Conservation (phyloP, 1,284 basidiomycete species). For the Paramarasmius palmivorus region DNA sequence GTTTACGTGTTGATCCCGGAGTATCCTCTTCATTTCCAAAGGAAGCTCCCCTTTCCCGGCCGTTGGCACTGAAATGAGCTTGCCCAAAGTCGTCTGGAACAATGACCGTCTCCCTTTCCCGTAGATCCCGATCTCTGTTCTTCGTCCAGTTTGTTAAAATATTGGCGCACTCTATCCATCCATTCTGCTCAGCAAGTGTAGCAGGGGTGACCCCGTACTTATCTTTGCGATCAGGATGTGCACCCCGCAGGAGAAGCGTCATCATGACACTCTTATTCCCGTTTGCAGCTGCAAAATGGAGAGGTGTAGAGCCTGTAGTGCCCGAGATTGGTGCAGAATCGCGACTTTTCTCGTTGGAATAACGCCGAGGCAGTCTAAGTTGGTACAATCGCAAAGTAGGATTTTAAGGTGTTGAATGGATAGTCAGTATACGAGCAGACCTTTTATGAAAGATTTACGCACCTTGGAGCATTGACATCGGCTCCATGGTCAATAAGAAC, state of each 20-base stretch:
- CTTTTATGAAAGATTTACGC: conserved; percentile 21
- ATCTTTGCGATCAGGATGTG: conserved; percentile 75
- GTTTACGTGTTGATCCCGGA: conserved; percentile 34
- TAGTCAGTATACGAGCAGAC: conserved; percentile 11
- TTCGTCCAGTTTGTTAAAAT: conserved; percentile 54
- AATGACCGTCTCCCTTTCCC: conserved; percentile 35
- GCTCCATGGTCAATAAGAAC: conserved; percentile 88
- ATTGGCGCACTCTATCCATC: conserved; percentile 65
- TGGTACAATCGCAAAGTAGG: background rate
- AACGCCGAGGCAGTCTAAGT: conserved; percentile 72
- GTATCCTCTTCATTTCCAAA: conserved; percentile 26
- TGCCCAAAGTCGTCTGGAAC: conserved; percentile 16
- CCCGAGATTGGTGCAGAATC: conserved; percentile 73
- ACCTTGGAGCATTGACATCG: conserved; percentile 90
- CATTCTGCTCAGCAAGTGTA: conserved; percentile 66
- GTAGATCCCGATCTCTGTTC: conserved; percentile 61
- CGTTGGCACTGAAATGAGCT: background rate
- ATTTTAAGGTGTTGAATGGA: conserved; percentile 6
- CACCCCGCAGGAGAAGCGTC: conserved; percentile 79
- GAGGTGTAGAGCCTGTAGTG: conserved; percentile 82
- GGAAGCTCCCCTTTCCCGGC: conserved; percentile 11
- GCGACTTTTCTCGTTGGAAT: conserved; percentile 72
- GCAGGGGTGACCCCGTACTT: conserved; percentile 87
- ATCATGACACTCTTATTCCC: conserved; percentile 78
- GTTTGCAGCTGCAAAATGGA: conserved; percentile 95